Conservation (phyloP, 495 filamentous ascomycete species). For the Penicillium dipodomyicola region DNA sequence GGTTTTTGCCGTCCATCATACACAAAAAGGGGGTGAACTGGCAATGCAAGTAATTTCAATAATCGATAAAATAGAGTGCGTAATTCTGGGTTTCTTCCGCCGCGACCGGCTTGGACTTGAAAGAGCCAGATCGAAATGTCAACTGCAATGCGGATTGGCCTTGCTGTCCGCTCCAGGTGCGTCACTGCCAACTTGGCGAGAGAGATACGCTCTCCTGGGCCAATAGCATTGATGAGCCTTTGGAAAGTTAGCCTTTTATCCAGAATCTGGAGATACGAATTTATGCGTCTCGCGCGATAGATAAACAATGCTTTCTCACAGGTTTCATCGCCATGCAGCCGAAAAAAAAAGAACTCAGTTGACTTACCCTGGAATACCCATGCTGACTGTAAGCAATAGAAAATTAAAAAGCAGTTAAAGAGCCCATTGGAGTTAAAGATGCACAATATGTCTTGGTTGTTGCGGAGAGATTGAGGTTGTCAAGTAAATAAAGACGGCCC, state of each 20-base stretch:
- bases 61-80: slow-evolving; percentile 93
- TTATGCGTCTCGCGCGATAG: background rate
- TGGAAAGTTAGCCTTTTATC: slow-evolving; percentile 19
- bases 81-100: slow-evolving; percentile 86
- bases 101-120: slow-evolving; percentile 80
- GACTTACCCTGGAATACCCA: slow-evolving; percentile 53
- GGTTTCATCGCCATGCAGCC: background rate
- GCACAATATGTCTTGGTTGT: background rate
- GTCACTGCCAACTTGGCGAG: slow-evolving; percentile 79
- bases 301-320: background rate
- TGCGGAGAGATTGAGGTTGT: slow-evolving; percentile 22
- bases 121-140: slow-evolving; percentile 98
- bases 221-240: slow-evolving; percentile 89
- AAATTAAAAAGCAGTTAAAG: background rate
- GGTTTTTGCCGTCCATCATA: slow-evolving; percentile 94
- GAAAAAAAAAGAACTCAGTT: slow-evolving; percentile 17
- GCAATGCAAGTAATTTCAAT: slow-evolving; percentile 72
- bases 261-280: background rate
- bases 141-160: slow-evolving; percentile 83
- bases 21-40: slow-evolving; percentile 87
- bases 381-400: slow-evolving; percentile 11
- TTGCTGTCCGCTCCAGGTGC: slow-evolving; percentile 64
- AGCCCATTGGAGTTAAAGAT: slow-evolving; percentile 15
- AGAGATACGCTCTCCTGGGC: slow-evolving; percentile 72
- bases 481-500: slow-evolving; percentile 39